phyloP scores from a whole-genome alignment of 345 rosid genomes.

The Boechera retrofracta region DNA sequence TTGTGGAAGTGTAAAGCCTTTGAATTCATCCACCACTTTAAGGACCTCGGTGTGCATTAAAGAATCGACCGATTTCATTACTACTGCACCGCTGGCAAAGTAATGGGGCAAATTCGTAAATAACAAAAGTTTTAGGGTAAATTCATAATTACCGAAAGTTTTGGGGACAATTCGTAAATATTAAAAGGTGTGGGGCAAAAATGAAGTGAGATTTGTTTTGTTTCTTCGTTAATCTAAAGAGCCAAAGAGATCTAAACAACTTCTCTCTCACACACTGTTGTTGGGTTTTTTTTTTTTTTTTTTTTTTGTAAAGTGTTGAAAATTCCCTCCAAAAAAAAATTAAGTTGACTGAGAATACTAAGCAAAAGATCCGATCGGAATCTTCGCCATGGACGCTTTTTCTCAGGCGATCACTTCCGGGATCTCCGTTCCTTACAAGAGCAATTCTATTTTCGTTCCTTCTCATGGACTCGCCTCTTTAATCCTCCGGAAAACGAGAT shows the following conservation, averaged over 20 bases:
- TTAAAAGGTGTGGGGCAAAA: background rate
- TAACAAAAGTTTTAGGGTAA: background rate
- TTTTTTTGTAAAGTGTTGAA: constrained; percentile 9
- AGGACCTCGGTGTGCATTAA: constrained; percentile 44
- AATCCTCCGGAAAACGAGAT: constrained; percentile 37
- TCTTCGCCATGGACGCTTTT: constrained; percentile 53
- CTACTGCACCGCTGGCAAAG: constrained; percentile 37
- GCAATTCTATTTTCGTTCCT: constrained; percentile 5
- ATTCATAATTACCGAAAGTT: background rate
- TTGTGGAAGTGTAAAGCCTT: constrained; percentile 37
- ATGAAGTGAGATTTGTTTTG: background rate
- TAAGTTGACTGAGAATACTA: constrained; percentile 23
- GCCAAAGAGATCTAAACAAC: background rate
- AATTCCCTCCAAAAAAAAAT: constrained; percentile 29
- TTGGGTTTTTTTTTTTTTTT: no score
- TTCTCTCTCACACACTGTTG: background rate
- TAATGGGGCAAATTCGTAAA: background rate
- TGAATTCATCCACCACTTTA: constrained; percentile 40
- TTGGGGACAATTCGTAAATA: background rate
- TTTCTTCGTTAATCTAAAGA: constrained; percentile 21
- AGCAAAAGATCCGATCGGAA: constrained; percentile 36
- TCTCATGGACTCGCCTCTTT: constrained; percentile 42
- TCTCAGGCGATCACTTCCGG: constrained; percentile 28
- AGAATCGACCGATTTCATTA: constrained; percentile 46
- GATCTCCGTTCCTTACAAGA: constrained; percentile 15